Evolutionary conservation across 306 rosid genomes (phyloP), one percentile per base, ranked within the genome.

Genomic region (Cicer bijugum): DNA sequence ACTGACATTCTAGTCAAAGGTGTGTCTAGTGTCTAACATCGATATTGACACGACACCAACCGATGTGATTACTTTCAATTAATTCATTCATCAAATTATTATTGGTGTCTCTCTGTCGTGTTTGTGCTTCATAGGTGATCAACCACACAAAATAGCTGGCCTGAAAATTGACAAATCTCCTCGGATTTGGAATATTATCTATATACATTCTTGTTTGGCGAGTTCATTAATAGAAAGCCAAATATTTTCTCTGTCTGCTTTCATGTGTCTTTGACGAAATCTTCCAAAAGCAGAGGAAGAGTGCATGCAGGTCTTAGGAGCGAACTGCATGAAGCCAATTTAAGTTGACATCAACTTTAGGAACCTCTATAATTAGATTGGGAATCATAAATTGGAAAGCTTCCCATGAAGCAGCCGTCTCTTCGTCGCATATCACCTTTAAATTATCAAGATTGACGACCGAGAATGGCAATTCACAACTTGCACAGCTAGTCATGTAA

Each of bases 401-500:
- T 74, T 84, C 82, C 90, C 86, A 71, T 35, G 74, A 79, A 66
- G 51, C 56, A 66, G 79, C 85, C 1, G 84, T 83, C 82, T 89
- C 91, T 72, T 83, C 82, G n/a, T 92, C 96, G 1, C 96, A 92
- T 10, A 67, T 40, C 37, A 92, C 86, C 61, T 82, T 23, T 44
- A 89, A 66, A 28, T 59, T 69, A 64, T 75, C 20, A 20, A 91
- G 80, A 59, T 83, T 69, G 50, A 16, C 9, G 9, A 87, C 80
- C 0, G 95, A 83, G 6, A 2, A 0, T 4, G 92, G 97, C 60
- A 89, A 56, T 5, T 77, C 77, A 10, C 70, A 69, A 8, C 87
- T 82, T 35, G 78, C 66, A 83, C 93, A 91, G 17, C 74, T 64
- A 6, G 57, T 78, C 86, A 87, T 82, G 78, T 81, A 70, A 47